Conservation (phyloP, 495 filamentous ascomycete species). For the Astrothelium macrocarpum region DNA sequence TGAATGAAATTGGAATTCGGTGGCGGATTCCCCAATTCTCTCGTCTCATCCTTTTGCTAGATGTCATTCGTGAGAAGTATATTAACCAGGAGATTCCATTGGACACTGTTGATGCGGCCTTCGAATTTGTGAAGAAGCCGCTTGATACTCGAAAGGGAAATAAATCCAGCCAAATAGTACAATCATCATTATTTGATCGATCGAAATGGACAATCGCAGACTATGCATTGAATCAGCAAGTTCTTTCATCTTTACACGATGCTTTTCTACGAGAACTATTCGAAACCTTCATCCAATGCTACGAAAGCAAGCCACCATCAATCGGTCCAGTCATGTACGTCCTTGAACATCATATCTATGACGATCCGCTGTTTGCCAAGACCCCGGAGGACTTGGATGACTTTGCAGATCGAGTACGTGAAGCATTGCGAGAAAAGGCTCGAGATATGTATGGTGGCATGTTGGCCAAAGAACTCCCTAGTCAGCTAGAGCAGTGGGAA, state of each 20-base stretch:
- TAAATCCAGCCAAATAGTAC: constrained; percentile 35
- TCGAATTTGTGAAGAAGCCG: constrained; percentile 68
- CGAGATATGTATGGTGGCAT: constrained; percentile 61
- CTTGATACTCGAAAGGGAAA: constrained; percentile 44
- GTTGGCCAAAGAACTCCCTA: constrained; percentile 62
- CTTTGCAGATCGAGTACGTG: constrained; percentile 58
- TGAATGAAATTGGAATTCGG: constrained; percentile 73
- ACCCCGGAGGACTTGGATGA: constrained; percentile 55
- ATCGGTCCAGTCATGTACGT: constrained; percentile 75
- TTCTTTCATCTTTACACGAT: constrained; percentile 67
- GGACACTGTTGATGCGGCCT: constrained; percentile 70
- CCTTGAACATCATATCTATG: constrained; percentile 70
- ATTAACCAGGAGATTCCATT: constrained; percentile 74
- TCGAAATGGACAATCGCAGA: constrained; percentile 74
- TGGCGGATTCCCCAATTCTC: constrained; percentile 88
- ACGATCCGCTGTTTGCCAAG: constrained; percentile 64
- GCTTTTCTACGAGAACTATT: constrained; percentile 80
- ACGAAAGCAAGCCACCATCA: constrained; percentile 70
- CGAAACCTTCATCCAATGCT: constrained; percentile 76
- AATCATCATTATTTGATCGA: constrained; percentile 46
- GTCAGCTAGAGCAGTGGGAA: constrained; percentile 68
- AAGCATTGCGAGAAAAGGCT: constrained; percentile 65
- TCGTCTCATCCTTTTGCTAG: constrained; percentile 69
- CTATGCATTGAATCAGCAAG: constrained; percentile 61
- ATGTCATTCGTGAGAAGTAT: constrained; percentile 77